Base-by-base conservation (phyloP, 1,284 basidiomycete species). In the Anthracocystis walkeri region DNA sequence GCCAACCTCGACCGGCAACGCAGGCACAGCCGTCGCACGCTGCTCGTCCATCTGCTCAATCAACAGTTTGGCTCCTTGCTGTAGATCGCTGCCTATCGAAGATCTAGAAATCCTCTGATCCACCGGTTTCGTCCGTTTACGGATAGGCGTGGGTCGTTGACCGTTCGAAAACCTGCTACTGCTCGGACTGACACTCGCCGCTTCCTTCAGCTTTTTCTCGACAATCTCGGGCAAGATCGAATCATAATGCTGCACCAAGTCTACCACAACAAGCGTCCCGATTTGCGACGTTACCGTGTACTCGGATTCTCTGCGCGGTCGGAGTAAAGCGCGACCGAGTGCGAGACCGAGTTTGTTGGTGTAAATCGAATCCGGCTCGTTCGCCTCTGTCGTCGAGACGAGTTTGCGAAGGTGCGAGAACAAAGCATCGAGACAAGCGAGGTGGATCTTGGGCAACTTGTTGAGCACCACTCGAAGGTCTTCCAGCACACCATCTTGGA, bases 61-160 rank as follows among this genome's bases (percentile, higher is more conserved):
- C 21, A 74, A 65, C 52, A 65, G 64, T 40, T 67, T 65, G 0
- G 75, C 61, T 20, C 71, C 75, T 27, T 74, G 61, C 31, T 71
- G 72, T 20, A 69, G 42, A 35, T 70, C 70, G 12, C 57, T 61
- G 7, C 64, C 65, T 12, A 83, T 74, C 16, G 69, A 66, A 21
- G 70, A 76, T 10, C 83, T 68, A 23, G 75, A 76, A 38, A 82
- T 78, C 3, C 83, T 60, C 90, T 95, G 91, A 86, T 97, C 95
- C 48, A 97, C 88, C 0, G 92, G 91, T 0, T 91, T 91, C 1
- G 95, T 96, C 56, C 93, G 91, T 83, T 95, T 96, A 48, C 94
- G 89, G 23, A 90, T 84, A 6, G 93, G 94, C 58, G 92, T 88
- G 65, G 90, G 91, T 52, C 93, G 67, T 52, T 66, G 58, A 6